These are phyloP conservation scores for Naganishia sp. DNA, from an alignment of 1,284 basidiomycete genomes.

Conservation along the genomic window DNA sequence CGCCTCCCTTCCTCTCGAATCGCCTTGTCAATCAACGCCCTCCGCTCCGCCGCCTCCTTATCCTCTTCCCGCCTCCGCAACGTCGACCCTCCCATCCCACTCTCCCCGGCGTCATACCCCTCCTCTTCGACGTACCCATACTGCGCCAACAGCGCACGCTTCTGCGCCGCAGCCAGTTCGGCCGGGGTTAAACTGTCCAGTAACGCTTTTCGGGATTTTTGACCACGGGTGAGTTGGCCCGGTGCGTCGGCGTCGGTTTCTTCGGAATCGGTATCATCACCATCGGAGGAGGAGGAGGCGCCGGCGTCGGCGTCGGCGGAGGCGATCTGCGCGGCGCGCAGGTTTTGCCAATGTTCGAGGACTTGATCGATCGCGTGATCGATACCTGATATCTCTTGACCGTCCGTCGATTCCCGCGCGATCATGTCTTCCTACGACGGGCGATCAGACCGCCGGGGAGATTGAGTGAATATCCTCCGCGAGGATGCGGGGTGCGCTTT, in stretches of 20 bases:
- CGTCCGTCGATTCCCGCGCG: constrained; percentile 26
- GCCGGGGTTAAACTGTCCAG: constrained; percentile 46
- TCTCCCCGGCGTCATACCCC: constrained; percentile 26
- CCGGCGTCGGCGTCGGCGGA: constrained; percentile 19
- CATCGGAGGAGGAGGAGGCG: background rate
- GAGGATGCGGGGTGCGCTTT: constrained; percentile 29
- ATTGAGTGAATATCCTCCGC: too few relatives aligned
- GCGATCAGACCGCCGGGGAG: too few relatives aligned
- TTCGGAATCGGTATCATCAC: constrained; percentile 7
- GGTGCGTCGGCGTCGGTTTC: background rate
- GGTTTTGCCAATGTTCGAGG: constrained; percentile 43
- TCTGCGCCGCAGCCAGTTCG: constrained; percentile 47
- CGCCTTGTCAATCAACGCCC: constrained; percentile 46
- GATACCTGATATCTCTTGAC: constrained; percentile 29
- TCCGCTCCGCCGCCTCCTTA: constrained; percentile 47
- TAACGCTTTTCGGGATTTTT: constrained; percentile 36
- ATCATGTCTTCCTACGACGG: constrained; percentile 27
- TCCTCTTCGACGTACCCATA: constrained; percentile 53
- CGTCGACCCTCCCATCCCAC: constrained; percentile 32
- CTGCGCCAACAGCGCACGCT: constrained; percentile 46
- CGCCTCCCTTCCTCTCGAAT: constrained; percentile 48
- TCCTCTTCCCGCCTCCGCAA: constrained; percentile 44
- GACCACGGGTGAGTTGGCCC: constrained; percentile 8
- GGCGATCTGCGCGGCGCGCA: constrained; percentile 36
- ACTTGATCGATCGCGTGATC: constrained; percentile 43